Evolutionary conservation across 139 green algal species (phyloP), one percentile per base, ranked within the genome.

Genomic region (Nannochloris sp.): DNA sequence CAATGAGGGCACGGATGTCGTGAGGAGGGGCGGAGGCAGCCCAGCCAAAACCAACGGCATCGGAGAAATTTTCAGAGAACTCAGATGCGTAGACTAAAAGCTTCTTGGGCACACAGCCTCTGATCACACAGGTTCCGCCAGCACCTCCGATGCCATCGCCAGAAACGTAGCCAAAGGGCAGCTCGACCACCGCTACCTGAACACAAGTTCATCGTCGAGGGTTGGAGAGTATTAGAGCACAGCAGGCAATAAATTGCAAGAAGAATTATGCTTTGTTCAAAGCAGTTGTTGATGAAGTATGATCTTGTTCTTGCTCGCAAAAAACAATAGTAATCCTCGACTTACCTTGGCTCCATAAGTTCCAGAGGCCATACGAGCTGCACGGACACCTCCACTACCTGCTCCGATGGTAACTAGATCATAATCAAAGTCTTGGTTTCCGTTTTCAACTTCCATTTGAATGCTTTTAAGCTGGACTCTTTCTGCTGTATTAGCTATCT

Each of bases 321-420:
- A 44, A 38, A 64, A 27, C 2, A 24, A 38, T 4, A 6, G 4
- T 4, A 31, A 8, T 46, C 14, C 74, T 29, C 46, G 6, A 8
- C 45, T 10, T 42, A 73, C 71, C 71, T 78, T 78, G 23, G 62
- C 61, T 6, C 81, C 84, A 66, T 92, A 90, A 0, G 25, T 37
- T 35, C 47, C 68, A 2, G 87, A 63, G 4, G 84, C 67, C 44
- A 90, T 80, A 19, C 91, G 78, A 2, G 89, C 90, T 24, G 74
- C 85, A 9, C 90, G 80, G 30, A 94, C 85, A 37, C 90, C 90
- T 9, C 92, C 92, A 59, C 75, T 90, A 51, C 92, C 92, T 0
- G 91, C 92, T 1, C 92, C 92, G 24, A 98, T 93, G 5, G 83
- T 92, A 48, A 98, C 77, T 5, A 98, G 55, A 62, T 98, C 92